These are phyloP conservation scores for Gentiana dahurica DNA, from an alignment of 257 asterid species.

Conservation along the genomic window DNA sequence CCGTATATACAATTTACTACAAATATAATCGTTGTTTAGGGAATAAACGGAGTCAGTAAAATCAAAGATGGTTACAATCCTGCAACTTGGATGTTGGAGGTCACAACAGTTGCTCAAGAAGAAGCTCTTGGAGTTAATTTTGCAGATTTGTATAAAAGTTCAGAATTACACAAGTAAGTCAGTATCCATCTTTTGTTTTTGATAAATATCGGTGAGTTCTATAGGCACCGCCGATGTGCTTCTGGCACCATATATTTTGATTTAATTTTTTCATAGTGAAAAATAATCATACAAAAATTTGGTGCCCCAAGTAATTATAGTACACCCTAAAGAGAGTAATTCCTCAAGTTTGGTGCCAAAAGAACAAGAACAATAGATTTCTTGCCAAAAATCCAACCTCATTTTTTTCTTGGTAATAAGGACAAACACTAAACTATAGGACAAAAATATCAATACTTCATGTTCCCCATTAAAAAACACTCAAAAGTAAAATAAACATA, in stretches of 20 bases:
- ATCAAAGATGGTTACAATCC: constrained; percentile 71
- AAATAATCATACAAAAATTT: too few species aligned
- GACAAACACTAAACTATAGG: too few species aligned
- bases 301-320: too few species aligned
- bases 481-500: too few species aligned
- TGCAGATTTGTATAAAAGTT: constrained; percentile 51
- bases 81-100: constrained; percentile 90
- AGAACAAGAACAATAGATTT: neutral
- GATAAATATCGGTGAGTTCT: too few species aligned
- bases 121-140: constrained; percentile 56
- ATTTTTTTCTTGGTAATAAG: too few species aligned
- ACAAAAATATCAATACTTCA: too few species aligned
- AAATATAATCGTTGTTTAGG: constrained; percentile 21
- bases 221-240: neutral
- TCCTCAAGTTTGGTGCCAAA: neutral
- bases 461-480: too few species aligned
- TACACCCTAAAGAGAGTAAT: neutral
- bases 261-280: too few species aligned
- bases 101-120: constrained; percentile 65
- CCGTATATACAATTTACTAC: neutral
- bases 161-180: constrained; percentile 40
- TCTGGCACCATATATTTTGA: neutral
- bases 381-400: too few species aligned
- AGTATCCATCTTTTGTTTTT: too few species aligned
- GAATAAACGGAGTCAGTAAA: constrained; percentile 49